phyloP scores from a whole-genome alignment of 495 filamentous ascomycete species.

The Penicillium fimorum region DNA sequence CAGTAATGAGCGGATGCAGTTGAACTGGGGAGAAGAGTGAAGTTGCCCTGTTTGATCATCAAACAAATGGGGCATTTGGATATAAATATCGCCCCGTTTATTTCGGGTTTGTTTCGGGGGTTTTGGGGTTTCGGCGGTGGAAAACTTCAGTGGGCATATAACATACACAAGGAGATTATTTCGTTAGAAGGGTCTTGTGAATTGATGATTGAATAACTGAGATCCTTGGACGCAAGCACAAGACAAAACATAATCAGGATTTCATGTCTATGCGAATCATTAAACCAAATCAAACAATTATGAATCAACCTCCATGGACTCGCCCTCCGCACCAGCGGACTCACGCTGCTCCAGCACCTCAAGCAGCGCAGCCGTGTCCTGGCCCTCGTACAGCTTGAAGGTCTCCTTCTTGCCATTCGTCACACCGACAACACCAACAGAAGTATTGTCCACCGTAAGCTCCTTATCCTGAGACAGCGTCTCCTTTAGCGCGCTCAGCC shows the following conservation, averaged over 20 bases:
- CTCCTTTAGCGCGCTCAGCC: slow-evolving; percentile 89
- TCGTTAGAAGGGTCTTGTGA: slow-evolving; percentile 10
- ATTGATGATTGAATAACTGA: slow-evolving; percentile 11
- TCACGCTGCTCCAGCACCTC: slow-evolving; percentile 71
- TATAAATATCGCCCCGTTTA: not conserved
- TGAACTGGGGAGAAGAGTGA: slow-evolving; percentile 77
- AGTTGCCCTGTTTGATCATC: not conserved
- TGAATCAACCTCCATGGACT: slow-evolving; percentile 82
- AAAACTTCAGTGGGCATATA: not conserved
- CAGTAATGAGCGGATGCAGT: slow-evolving; percentile 67
- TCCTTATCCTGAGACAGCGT: slow-evolving; percentile 95
- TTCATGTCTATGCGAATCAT: slow-evolving; percentile 43
- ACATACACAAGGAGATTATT: slow-evolving; percentile 2
- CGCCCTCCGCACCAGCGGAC: slow-evolving; percentile 60
- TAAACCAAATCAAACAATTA: slow-evolving; percentile 37
- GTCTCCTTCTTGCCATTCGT: slow-evolving; percentile 60
- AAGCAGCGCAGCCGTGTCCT: slow-evolving; percentile 68
- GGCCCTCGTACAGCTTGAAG: slow-evolving; percentile 91
- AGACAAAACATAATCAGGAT: slow-evolving; percentile 26
- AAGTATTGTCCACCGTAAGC: slow-evolving; percentile 93
- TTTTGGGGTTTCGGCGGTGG: not conserved
- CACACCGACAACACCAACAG: slow-evolving; percentile 77
- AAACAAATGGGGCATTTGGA: not conserved
- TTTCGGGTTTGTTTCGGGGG: not conserved
- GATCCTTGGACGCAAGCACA: slow-evolving; percentile 11